phyloP scores from a whole-genome alignment of 176 grass and related monocot species.

The Avena eriantha region DNA sequence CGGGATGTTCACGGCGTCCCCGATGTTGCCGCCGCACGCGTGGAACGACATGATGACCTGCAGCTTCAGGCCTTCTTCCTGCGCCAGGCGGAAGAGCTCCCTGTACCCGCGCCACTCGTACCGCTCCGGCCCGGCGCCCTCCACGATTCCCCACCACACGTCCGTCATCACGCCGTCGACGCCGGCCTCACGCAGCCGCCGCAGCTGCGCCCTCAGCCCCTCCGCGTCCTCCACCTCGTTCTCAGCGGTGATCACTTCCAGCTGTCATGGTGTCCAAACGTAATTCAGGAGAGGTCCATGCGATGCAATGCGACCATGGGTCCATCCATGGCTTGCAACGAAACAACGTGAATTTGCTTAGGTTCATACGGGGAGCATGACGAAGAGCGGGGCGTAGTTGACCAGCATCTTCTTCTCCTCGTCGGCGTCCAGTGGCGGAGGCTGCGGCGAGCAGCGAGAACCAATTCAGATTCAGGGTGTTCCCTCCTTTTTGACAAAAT shows the following conservation, averaged over 20 bases:
- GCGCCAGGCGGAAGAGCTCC: slow-evolving; percentile 57
- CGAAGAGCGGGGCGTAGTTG: slow-evolving; percentile 83
- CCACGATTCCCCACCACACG: slow-evolving; percentile 82
- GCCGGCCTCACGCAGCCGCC: slow-evolving; percentile 51
- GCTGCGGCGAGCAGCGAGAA: slow-evolving; percentile 11
- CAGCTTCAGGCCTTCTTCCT: slow-evolving; percentile 65
- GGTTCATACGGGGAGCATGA: slow-evolving; percentile 79
- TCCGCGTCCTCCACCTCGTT: slow-evolving; percentile 61
- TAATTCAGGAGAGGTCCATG: background rate
- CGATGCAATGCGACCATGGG: background rate
- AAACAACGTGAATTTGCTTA: background rate
- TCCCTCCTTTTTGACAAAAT: too few relatives aligned
- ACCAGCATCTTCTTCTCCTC: slow-evolving; percentile 54
- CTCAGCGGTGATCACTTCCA: slow-evolving; percentile 51
- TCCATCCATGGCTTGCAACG: background rate
- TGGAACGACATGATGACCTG: slow-evolving; percentile 94
- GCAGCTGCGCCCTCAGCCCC: slow-evolving; percentile 49
- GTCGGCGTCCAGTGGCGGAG: slow-evolving; percentile 38
- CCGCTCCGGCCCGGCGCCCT: slow-evolving; percentile 38
- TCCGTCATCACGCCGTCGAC: slow-evolving; percentile 82
- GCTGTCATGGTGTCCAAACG: slow-evolving; percentile 33
- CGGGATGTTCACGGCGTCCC: slow-evolving; percentile 60
- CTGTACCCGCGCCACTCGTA: slow-evolving; percentile 81
- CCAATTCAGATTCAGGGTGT: background rate
- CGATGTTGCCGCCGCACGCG: slow-evolving; percentile 84